Evolutionary conservation across 768 basidiomycete genomes (phyloP), one percentile per base, ranked within the genome.

Genomic region (Psilocybe subaeruginosa): DNA sequence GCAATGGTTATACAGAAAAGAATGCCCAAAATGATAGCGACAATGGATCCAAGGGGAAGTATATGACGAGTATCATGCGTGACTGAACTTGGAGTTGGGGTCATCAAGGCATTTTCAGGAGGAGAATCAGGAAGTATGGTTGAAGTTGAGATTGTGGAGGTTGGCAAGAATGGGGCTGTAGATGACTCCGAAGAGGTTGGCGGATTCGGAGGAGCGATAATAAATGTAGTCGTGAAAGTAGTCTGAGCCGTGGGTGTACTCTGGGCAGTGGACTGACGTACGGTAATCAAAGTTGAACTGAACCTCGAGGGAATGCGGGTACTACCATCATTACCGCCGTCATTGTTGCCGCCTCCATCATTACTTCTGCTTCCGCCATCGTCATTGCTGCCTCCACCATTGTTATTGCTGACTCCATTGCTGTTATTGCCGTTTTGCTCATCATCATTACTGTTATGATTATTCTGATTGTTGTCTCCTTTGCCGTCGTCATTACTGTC

Each of bases 21-120:
- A 39, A 54, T 37, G 12, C 61, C 56, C 41, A 62, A 33, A 37
- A 62, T 58, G 9, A 62, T 58, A 19, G 61, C 61, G 17, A 54
- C 37, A 37, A 62, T 58, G 14, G 56, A 54, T 4, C 61, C 56
- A 9, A 57, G 50, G 33, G 61, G 47, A 35, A 62, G 46, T 8
- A 39, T 43, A 30, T 39, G 43, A 8, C 45, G 43, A 41, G 33
- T 17, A 19, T 39, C 27, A 23, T 23, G 6, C 2, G 55, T 30
- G 23, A 23, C 23, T 3, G 19, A 39, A 8, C 29, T 9, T 3
- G 55, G 33, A 33, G 46, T 16, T 3, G 30, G 49, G 1, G 4
- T 35, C 16, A 14, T 17, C n/a, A 17, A 6, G 7, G 27, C 47
- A 49, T 49, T 27, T 11, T 30, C 30, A 9, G 51, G 41, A 56